A percentile compares a stretch with the other conserved stretches of the same genome.
phyloP scores from a whole-genome alignment of 768 basidiomycete species.

The Kwoniella dejecticola region DNA sequence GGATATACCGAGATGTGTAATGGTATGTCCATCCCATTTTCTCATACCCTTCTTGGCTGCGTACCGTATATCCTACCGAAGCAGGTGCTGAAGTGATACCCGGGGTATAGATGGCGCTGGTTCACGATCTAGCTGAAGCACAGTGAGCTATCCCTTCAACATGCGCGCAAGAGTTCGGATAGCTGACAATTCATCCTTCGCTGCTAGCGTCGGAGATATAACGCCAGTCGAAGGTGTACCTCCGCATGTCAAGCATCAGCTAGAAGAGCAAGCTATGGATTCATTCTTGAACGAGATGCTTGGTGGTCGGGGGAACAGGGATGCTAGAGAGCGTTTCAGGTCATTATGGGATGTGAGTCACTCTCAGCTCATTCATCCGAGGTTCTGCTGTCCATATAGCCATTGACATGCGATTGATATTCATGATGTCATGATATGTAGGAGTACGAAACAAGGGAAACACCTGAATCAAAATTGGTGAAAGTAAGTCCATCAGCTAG shows the following conservation, averaged over 20 bases:
- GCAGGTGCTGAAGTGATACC: too few species aligned
- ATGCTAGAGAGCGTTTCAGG: conserved; percentile 51
- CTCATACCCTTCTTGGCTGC: too few species aligned
- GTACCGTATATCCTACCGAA: too few species aligned
- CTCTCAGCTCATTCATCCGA: neutral
- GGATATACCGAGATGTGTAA: conserved; percentile 51
- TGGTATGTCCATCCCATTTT: conserved; percentile 30
- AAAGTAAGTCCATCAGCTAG: conserved; percentile 36
- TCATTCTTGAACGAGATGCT: conserved; percentile 88
- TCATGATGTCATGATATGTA: conserved; percentile 9
- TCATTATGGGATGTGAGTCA: conserved; percentile 53
- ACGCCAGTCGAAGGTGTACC: conserved; percentile 83
- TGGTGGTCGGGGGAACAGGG: conserved; percentile 49
- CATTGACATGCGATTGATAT: too few species aligned
- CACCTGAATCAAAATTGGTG: conserved; percentile 56
- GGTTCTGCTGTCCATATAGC: neutral
- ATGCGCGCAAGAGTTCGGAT: neutral
- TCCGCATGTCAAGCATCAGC: conserved; percentile 70
- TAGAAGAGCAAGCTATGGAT: conserved; percentile 77
- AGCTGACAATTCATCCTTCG: neutral
- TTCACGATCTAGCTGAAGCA: conserved; percentile 96
- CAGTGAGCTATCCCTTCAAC: conserved; percentile 59
- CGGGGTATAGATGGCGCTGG: conserved; percentile 84
- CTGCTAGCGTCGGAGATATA: conserved; percentile 83
- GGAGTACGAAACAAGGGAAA: conserved; percentile 55